phyloP scores from a whole-genome alignment of 768 basidiomycete species.

The Boletus insuetus region DNA sequence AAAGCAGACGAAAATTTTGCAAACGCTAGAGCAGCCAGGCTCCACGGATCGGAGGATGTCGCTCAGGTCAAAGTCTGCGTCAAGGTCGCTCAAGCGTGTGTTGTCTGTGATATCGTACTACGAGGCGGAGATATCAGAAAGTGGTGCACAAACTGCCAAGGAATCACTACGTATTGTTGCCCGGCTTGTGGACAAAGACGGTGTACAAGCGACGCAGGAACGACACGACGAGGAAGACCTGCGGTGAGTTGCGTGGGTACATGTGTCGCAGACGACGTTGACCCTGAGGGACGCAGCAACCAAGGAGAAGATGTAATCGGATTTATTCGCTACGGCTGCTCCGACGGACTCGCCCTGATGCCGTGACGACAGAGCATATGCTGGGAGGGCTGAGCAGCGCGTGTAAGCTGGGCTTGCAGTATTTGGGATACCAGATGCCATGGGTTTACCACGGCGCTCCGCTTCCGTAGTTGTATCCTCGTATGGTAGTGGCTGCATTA shows the following conservation, averaged over 20 bases:
- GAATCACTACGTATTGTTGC: constrained; percentile 58
- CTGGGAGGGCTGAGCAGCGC: constrained; percentile 2
- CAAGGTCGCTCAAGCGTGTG: constrained; percentile 42
- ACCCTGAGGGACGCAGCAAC: constrained; percentile 32
- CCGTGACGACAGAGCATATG: constrained; percentile 30
- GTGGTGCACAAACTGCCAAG: constrained; percentile 46
- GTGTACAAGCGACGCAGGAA: constrained; percentile 43
- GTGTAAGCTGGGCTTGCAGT: constrained; percentile 26
- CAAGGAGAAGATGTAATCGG: constrained; percentile 48
- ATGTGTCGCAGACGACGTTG: constrained; percentile 10
- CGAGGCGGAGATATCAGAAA: constrained; percentile 46
- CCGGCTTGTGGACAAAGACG: constrained; percentile 59
- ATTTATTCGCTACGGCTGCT: constrained; percentile 56
- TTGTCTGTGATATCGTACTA: constrained; percentile 50
- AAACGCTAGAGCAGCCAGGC: constrained; percentile 34
- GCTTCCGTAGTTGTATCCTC: constrained; percentile 16
- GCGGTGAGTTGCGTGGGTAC: constrained; percentile 39
- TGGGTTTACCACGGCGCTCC: constrained; percentile 25
- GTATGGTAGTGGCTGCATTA: constrained; percentile 10
- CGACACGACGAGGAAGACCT: constrained; percentile 35
- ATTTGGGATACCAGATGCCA: constrained; percentile 22
- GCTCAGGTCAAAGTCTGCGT: constrained; percentile 32
- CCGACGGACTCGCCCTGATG: constrained; percentile 55
- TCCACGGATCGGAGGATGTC: constrained; percentile 27
- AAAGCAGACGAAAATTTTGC: constrained; percentile 46